Evolutionary conservation across 345 rosid species (phyloP), one percentile per base, ranked within the genome.

Genomic region (Populus davidiana): DNA sequence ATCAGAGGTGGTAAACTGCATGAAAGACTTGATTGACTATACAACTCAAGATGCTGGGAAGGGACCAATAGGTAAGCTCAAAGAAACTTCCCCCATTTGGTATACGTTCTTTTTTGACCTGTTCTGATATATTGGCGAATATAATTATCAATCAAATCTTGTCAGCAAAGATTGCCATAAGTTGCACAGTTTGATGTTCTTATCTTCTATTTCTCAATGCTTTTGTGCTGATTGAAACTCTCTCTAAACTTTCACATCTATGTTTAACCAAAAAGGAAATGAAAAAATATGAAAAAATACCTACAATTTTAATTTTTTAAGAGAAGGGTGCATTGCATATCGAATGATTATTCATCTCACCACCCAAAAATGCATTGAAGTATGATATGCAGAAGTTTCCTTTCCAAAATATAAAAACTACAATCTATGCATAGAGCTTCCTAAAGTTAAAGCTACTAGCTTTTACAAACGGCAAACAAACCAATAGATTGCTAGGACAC

Each of bases 21-120:
- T 96, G 99, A 96, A 96, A 75, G 99, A 96, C 85, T 90, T 96
- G 90, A 94, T 96, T 87, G 98, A 96, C 84, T 96, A 90, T 84
- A 94, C 98, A 83, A 18, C 56, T 50, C 86, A 91, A 83, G 94
- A 94, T 85, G 90, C 92, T 52, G 86, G 87, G 81, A 90, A 90
- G 67, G 98, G 99, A 77, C 99, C 99, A 13, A 92, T 96, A 84
- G 99, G 99, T 96, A 92, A 87, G 92, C 82, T 73, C 25, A 29
- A 59, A 36, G 14, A 67, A 50, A 50, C n/a, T 50, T 50, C 56
- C 56, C 6, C 8, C n/a, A 17, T 50, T 50, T 18, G 56, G 8
- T 50, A 6, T 50, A 1, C 18, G 11, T 27, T 61, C 74, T 43
- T 47, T 12, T n/a, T 41, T 0, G 33, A 38, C 33, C n/a, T 39